Percentiles rank a stretch among this genome's conserved stretches.
Conservation (phyloP, 768 basidiomycete genomes). For the Hygrophorus pudorinus region DNA sequence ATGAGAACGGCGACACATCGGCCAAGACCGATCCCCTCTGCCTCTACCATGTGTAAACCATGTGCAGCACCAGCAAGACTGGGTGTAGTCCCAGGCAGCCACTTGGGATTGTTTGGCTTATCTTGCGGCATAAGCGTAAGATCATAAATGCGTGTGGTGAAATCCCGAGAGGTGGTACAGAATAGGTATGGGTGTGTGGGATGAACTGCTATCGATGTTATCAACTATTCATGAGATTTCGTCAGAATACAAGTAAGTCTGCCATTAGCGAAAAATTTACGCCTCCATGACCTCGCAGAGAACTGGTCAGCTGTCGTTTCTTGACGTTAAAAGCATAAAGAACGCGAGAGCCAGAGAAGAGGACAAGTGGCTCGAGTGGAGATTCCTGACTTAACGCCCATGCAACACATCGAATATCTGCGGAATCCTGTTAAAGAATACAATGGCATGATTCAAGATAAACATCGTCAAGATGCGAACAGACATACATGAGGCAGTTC, state of each 20-base stretch:
- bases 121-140: conserved; percentile 28
- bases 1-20: conserved; percentile 56
- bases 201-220: conserved; percentile 62
- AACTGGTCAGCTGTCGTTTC: conserved; percentile 29
- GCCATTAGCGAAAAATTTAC: conserved; percentile 30
- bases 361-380: conserved; percentile 47
- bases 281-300: conserved; percentile 62
- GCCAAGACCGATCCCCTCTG: conserved; percentile 53
- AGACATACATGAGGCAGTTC: conserved; percentile 25
- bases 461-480: not conserved
- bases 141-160: conserved; percentile 62
- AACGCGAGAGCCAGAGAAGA: conserved; percentile 44
- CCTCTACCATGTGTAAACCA: conserved; percentile 49
- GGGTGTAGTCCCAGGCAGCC: conserved; percentile 39
- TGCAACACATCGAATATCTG: conserved; percentile 24
- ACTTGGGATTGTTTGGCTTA: conserved; percentile 41
- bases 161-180: conserved; percentile 67
- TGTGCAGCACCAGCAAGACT: conserved; percentile 61
- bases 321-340: conserved; percentile 46
- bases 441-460: too few relatives aligned
- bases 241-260: conserved; percentile 1
- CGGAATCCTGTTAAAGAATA: not conserved
- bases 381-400: conserved; percentile 44
- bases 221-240: conserved; percentile 26
- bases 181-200: conserved; percentile 47